Evolutionary conservation across 371 early-diverging fungal species (phyloP).

Genomic region (Batkoa obscura): DNA sequence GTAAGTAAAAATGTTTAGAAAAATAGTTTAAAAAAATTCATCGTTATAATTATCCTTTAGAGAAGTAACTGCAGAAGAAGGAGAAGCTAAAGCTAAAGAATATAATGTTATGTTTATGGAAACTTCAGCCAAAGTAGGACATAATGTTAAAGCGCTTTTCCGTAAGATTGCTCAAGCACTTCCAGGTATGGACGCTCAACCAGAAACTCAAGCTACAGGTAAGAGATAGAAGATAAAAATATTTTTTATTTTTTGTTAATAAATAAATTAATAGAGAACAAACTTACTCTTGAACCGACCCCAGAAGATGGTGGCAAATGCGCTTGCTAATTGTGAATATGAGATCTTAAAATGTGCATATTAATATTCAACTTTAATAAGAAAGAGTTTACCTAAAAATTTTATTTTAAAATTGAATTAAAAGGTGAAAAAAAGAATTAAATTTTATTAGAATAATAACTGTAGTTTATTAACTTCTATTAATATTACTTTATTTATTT

Average conservation of each 20-base stretch:
- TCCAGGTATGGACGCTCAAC: slow-evolving; percentile 55
- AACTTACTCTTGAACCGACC: background rate
- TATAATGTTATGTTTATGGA: slow-evolving; percentile 93
- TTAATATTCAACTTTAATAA: too few relatives aligned
- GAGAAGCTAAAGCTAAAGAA: slow-evolving; percentile 88
- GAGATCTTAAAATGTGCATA: too few relatives aligned
- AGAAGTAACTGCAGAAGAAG: slow-evolving; percentile 88
- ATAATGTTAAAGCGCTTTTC: slow-evolving; percentile 90
- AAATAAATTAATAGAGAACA: background rate
- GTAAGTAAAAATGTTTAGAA: slow-evolving; percentile 13
- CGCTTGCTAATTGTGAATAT: slow-evolving; percentile 3
- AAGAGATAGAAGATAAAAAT: too few relatives aligned
- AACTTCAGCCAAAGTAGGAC: slow-evolving; percentile 89
- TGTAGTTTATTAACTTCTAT: too few relatives aligned
- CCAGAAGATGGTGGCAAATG: slow-evolving; percentile 5
- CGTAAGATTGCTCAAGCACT: slow-evolving; percentile 88
- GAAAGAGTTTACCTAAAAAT: too few relatives aligned
- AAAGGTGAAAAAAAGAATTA: too few relatives aligned
- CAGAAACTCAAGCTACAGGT: slow-evolving; percentile 2
- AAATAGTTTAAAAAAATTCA: background rate
- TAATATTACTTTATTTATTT: too few relatives aligned
- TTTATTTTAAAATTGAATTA: too few relatives aligned
- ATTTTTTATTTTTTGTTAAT: background rate
- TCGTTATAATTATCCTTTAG: slow-evolving; percentile 13
- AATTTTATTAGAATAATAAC: too few relatives aligned